Evolutionary conservation across 768 basidiomycete genomes (phyloP).

Genomic region (Rhizopogon vinicolor): DNA sequence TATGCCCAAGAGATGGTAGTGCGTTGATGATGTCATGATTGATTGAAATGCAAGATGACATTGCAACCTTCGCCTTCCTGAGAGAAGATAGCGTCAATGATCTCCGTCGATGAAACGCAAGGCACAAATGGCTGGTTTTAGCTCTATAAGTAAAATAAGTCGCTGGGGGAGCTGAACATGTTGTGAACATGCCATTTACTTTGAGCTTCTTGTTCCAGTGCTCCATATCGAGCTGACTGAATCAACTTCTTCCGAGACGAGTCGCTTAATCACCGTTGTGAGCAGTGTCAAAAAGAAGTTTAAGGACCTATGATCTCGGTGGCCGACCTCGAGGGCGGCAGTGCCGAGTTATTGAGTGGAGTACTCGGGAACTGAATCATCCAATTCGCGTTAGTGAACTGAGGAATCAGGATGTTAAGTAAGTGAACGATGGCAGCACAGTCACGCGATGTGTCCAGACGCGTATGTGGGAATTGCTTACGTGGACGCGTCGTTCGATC

Average conservation of each 20-base stretch:
- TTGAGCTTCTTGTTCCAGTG: background rate
- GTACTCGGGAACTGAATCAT: too few species aligned
- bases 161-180: background rate
- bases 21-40: conserved; percentile 13
- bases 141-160: conserved; percentile 6
- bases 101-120: conserved; percentile 60
- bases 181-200: background rate
- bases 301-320: too few species aligned
- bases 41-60: conserved; percentile 28
- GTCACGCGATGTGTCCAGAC: background rate
- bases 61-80: conserved; percentile 50
- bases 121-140: conserved; percentile 31
- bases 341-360: too few species aligned
- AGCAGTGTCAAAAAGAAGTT: too few species aligned
- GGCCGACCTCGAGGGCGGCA: too few species aligned
- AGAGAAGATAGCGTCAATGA: conserved; percentile 45
- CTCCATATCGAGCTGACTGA: background rate
- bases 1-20: conserved; percentile 51
- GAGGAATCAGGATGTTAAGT: too few species aligned
- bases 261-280: too few species aligned
- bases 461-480: conserved; percentile 26
- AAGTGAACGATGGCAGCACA: too few species aligned
- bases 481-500: conserved; percentile 29
- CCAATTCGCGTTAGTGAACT: too few species aligned
- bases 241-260: too few species aligned